phyloP scores from a whole-genome alignment of 192 early-diverging fungal genomes.

The Pecoramyces ruminantium region DNA sequence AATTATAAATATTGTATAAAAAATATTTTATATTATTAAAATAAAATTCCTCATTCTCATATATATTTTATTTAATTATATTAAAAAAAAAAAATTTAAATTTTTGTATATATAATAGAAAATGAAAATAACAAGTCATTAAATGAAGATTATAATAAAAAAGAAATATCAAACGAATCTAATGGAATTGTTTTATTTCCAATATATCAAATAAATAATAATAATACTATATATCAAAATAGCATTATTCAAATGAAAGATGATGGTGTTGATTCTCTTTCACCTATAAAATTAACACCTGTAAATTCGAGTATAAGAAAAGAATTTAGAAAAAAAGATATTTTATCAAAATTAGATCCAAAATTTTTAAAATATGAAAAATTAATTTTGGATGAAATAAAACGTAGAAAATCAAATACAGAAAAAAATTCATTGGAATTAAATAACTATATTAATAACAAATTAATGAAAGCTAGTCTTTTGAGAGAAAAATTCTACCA shows the following conservation, averaged over 20 bases:
- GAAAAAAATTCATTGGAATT: not conserved
- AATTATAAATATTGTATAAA: no score
- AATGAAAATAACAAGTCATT: not conserved
- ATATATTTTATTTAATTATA: no score
- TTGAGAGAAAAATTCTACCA: not conserved
- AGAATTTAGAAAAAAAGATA: not conserved
- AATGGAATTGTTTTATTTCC: not conserved
- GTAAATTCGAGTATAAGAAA: not conserved
- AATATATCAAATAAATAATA: not conserved
- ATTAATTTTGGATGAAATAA: not conserved
- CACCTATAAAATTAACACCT: not conserved
- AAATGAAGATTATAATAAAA: not conserved
- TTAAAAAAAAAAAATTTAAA: no score
- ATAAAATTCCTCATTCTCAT: no score
- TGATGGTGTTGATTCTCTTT: not conserved
- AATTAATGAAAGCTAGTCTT: not conserved
- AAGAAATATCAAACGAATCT: not conserved
- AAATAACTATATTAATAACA: not conserved
- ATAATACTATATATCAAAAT: not conserved
- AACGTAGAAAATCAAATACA: not conserved
- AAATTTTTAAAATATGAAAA: not conserved
- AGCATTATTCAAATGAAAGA: not conserved
- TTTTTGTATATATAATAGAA: not conserved
- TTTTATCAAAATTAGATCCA: not conserved
- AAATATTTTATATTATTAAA: no score